phyloP scores from a whole-genome alignment of 208 protist genomes.

The Leishmania amazonensis region DNA sequence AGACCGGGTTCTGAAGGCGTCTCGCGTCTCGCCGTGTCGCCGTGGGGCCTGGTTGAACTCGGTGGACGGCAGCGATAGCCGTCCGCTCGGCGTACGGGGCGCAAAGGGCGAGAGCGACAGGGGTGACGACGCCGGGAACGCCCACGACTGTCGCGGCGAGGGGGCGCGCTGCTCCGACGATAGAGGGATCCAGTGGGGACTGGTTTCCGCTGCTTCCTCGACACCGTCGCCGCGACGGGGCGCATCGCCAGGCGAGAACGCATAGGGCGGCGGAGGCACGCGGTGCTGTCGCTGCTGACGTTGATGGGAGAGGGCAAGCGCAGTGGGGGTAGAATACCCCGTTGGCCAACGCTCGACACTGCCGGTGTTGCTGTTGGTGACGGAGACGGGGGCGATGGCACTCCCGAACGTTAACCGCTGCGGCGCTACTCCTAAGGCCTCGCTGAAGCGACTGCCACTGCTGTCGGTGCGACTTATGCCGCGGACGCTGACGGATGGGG shows the following conservation, averaged over 20 bases:
- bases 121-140: slow-evolving; percentile 1
- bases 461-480: neutral
- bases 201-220: neutral
- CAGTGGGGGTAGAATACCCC: slow-evolving; percentile 3
- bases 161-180: neutral
- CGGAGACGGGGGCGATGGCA: slow-evolving; percentile 10
- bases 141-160: slow-evolving; percentile 10
- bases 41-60: slow-evolving; percentile 13
- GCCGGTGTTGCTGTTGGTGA: slow-evolving; percentile 5
- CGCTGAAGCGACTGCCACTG: slow-evolving; percentile 1
- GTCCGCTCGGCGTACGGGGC: slow-evolving; percentile 21
- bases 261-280: slow-evolving; percentile 13
- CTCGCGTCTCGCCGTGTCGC: slow-evolving; percentile 3
- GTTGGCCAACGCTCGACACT: slow-evolving; percentile 26
- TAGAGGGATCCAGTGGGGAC: slow-evolving; percentile 4
- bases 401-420: slow-evolving; percentile 32
- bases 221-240: neutral
- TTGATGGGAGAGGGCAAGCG: neutral
- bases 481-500: slow-evolving; percentile 1
- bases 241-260: neutral
- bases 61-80: slow-evolving; percentile 15
- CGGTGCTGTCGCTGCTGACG: neutral
- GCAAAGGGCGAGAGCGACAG: neutral
- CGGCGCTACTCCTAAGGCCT: slow-evolving; percentile 6
- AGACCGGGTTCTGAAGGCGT: neutral